Evolutionary conservation across 1,139 yeast genomes (phyloP).

Genomic region (Chernovozyma aurita): DNA sequence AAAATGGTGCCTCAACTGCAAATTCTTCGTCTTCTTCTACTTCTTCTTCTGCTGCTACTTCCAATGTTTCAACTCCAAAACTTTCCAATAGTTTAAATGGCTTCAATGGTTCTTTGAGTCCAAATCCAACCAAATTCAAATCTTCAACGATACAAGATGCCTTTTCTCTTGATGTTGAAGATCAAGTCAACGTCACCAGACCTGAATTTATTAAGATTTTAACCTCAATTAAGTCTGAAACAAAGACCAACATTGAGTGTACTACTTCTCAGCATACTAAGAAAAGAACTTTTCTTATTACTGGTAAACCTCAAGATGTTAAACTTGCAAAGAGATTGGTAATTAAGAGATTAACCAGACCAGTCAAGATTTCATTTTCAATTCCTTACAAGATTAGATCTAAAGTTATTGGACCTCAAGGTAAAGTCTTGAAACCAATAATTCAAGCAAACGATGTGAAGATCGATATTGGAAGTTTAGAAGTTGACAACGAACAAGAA

Average conservation of each 20-base stretch:
- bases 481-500: conserved; percentile 14
- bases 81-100: conserved; percentile 11
- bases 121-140: conserved; percentile 15
- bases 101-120: conserved; percentile 24
- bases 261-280: conserved; percentile 75
- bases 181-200: conserved; percentile 59
- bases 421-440: conserved; percentile 77
- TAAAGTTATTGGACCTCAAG: conserved; percentile 85
- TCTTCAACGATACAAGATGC: conserved; percentile 62
- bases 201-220: conserved; percentile 64
- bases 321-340: conserved; percentile 72
- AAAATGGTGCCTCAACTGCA: conserved; percentile 17
- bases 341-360: conserved; percentile 72
- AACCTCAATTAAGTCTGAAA: conserved; percentile 54
- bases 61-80: conserved; percentile 24
- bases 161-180: conserved; percentile 63
- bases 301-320: conserved; percentile 71
- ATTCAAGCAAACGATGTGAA: conserved; percentile 66
- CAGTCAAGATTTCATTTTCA: conserved; percentile 54
- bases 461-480: conserved; percentile 58
- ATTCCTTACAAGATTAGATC: conserved; percentile 81
- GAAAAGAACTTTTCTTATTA: conserved; percentile 79
- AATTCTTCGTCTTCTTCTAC: conserved; percentile 28
- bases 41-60: conserved; percentile 28
- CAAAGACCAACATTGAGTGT: conserved; percentile 74